phyloP scores from a whole-genome alignment of 768 basidiomycete species.

The Chiua virens region DNA sequence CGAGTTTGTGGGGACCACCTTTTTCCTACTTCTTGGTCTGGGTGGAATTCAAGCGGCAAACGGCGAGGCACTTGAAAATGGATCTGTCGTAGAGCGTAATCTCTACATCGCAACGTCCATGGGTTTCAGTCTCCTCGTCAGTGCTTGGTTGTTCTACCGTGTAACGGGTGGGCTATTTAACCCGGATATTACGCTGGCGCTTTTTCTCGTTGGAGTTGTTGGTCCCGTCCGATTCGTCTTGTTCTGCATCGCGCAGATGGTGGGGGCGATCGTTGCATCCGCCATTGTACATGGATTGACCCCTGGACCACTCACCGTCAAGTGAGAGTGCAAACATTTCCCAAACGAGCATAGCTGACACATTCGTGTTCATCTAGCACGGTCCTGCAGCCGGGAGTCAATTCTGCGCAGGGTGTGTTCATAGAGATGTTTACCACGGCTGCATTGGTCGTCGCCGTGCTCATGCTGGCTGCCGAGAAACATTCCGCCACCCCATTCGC shows the following conservation, averaged over 20 bases:
- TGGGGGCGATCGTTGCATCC: slow-evolving; percentile 59
- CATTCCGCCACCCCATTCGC: slow-evolving; percentile 65
- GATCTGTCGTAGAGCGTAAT: slow-evolving; percentile 40
- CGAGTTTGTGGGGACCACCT: slow-evolving; percentile 58
- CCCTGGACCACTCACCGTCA: slow-evolving; percentile 52
- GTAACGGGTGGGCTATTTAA: slow-evolving; percentile 67
- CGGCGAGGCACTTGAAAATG: slow-evolving; percentile 32
- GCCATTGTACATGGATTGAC: slow-evolving; percentile 56
- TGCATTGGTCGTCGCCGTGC: slow-evolving; percentile 57
- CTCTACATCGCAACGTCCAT: slow-evolving; percentile 60
- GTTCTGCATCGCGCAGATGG: slow-evolving; percentile 60
- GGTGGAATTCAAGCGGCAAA: slow-evolving; percentile 63
- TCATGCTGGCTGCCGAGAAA: slow-evolving; percentile 75
- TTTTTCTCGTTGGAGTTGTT: slow-evolving; percentile 56
- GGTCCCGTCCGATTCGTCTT: slow-evolving; percentile 55
- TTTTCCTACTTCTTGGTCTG: slow-evolving; percentile 65
- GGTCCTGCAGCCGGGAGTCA: slow-evolving; percentile 44
- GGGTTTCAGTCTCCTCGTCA: slow-evolving; percentile 61
- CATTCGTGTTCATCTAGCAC: slow-evolving; percentile 40
- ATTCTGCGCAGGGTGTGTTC: slow-evolving; percentile 58
- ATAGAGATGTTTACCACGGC: slow-evolving; percentile 73
- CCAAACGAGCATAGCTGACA: not conserved
- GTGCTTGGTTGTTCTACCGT: slow-evolving; percentile 69
- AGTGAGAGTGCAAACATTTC: slow-evolving; percentile 37
- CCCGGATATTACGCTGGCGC: slow-evolving; percentile 58